Evolutionary conservation across 495 filamentous ascomycete species (phyloP), one percentile per base, ranked within the genome.

Genomic region (Daldinia vernicosa): DNA sequence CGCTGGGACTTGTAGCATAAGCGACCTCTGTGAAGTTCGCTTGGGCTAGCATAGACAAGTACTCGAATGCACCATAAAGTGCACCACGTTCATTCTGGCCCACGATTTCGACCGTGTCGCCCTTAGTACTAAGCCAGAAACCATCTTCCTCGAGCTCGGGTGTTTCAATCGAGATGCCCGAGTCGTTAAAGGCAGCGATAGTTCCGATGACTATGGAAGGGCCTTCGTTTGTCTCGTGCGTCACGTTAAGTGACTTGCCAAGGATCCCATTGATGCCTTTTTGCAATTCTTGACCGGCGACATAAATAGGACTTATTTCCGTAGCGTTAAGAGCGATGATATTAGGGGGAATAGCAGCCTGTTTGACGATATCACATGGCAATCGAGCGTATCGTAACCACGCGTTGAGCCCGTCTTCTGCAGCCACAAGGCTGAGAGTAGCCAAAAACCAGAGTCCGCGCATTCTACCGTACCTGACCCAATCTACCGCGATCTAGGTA

Each of bases 31-130:
- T 83, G 66, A 89, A 84, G 64, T 90, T 87, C 11, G 85, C 88
- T 74, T 90, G 89, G 3, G 85, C 86, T 28, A 93, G 77, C 71
- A 83, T 81, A 22, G 87, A 88, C 24, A 93, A 81, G 63, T 90
- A 92, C 67, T 91, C 85, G 72, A 90, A 92, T 1, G 90, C 82
- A 19, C 90, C 90, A 66, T 92, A 93, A 3, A 93, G 78, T 0
- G 89, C 87, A 15, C 89, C 90, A 9, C 89, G 86, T 68, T 89
- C 87, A 72, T 90, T 91, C 69, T 90, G 84, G 22, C 90, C 89
- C 8, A 91, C 71, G 47, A 93, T 91, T 32, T 83, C 78, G 35
- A 90, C 83, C 0, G 70, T 78, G 1, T 77, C 57, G 12, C 80
- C 80, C 4, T 81, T 73, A 22, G 77, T 82, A 65, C 74, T 82